These are phyloP conservation scores for Aspergillus pseudonomiae DNA, from an alignment of 2,329 filamentous ascomycete genomes.

Conservation along the genomic window DNA sequence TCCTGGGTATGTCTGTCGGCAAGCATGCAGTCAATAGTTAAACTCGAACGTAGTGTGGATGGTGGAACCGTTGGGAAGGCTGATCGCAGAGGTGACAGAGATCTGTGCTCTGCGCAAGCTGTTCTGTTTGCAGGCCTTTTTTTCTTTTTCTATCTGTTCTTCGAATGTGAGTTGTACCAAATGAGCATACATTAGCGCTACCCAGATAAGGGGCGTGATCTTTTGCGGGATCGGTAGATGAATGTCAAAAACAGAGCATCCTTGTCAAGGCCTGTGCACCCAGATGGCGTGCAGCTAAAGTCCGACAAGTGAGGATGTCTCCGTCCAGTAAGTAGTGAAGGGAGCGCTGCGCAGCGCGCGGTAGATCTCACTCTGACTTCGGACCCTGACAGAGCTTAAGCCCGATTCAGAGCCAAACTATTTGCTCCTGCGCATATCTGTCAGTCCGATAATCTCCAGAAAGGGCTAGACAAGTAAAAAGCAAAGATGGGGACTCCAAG, in stretches of 20 bases:
- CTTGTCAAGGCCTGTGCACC: not conserved
- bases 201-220: not conserved
- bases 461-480: not conserved
- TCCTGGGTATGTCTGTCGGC: not conserved
- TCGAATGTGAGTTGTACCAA: not conserved
- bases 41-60: not conserved
- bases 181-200: not conserved
- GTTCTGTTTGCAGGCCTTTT: not conserved
- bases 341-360: not conserved
- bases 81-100: not conserved
- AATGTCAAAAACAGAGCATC: not conserved
- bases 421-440: not conserved
- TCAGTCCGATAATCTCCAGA: not conserved
- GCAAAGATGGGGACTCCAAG: not conserved
- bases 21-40: not conserved
- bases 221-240: not conserved
- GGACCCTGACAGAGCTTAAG: not conserved
- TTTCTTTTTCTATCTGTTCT: not conserved
- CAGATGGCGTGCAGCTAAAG: constrained; percentile 9
- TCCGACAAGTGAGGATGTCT: not conserved
- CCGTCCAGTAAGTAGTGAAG: not conserved
- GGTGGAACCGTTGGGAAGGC: constrained; percentile 2
- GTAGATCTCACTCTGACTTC: constrained; percentile 5
- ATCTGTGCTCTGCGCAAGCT: constrained; percentile 1
- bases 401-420: not conserved